A percentile compares a stretch with the other conserved stretches of the same genome.
phyloP scores from a whole-genome alignment of 768 basidiomycete genomes.

The Boletales sp. region DNA sequence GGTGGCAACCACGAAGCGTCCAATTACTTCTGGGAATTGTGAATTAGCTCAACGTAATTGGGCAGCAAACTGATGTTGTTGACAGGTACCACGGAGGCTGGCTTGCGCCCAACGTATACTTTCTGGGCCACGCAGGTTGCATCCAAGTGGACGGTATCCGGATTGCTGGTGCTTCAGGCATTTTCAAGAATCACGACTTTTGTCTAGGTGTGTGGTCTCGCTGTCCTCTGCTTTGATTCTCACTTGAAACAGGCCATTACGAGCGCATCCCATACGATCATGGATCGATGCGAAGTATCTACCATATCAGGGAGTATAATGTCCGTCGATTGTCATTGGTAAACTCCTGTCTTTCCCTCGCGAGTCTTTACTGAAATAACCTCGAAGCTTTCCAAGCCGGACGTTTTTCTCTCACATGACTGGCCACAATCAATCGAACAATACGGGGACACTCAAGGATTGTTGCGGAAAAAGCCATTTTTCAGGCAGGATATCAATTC shows the following conservation, averaged over 20 bases:
- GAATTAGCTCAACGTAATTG: slow-evolving; percentile 27
- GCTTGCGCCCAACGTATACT: slow-evolving; percentile 96
- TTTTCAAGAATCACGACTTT: slow-evolving; percentile 80
- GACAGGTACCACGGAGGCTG: slow-evolving; percentile 92
- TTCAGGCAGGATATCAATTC: slow-evolving; percentile 65
- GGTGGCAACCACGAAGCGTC: slow-evolving; percentile 98
- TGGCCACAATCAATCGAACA: slow-evolving; percentile 89
- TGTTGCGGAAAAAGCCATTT: slow-evolving; percentile 76
- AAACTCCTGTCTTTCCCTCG: slow-evolving; percentile 14
- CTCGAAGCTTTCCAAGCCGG: slow-evolving; percentile 51
- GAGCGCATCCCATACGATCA: slow-evolving; percentile 82
- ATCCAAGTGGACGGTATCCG: slow-evolving; percentile 84
- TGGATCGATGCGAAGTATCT: slow-evolving; percentile 73
- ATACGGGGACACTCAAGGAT: slow-evolving; percentile 61
- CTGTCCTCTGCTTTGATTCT: not conserved
- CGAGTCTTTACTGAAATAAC: not conserved
- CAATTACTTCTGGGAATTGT: slow-evolving; percentile 97
- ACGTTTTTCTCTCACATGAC: slow-evolving; percentile 92
- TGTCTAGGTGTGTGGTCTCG: slow-evolving; percentile 44
- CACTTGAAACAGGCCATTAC: slow-evolving; percentile 53
- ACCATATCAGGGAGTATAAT: slow-evolving; percentile 87
- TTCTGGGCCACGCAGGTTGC: slow-evolving; percentile 87
- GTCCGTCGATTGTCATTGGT: slow-evolving; percentile 76
- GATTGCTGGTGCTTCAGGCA: slow-evolving; percentile 90
- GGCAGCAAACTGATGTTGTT: slow-evolving; percentile 5